Base-by-base conservation (phyloP, 2,329 filamentous ascomycete species). In the Byssochlamys sp. region DNA sequence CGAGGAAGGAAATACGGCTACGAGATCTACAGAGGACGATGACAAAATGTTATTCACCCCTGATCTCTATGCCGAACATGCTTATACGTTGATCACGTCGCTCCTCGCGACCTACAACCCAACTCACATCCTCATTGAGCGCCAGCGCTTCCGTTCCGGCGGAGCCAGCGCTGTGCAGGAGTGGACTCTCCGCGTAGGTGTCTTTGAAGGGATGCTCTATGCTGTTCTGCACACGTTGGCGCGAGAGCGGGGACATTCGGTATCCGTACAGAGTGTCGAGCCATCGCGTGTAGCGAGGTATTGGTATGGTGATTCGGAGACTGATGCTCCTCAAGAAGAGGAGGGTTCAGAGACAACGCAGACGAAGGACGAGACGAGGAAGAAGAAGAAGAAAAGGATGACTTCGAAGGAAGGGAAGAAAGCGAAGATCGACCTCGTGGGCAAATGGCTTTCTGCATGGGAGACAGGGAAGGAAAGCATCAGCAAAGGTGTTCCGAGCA, bases 101-200 rank as follows among this genome's bases (percentile, higher is more conserved):
- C 75, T 86, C 0, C 63, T 85, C 0, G 63, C 64, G 12, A 60
- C 69, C 0, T 78, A 84, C 57, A 69, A 77, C 0, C 89, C 89
- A 0, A 85, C 84, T 2, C 80, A 87, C 55, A 77, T 95, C 29
- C 75, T 94, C 1, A 90, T 95, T 58, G 84, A 86, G 65, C 77
- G 82, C 1, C 84, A 86, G 62, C 78, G 84, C 10, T 85, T 78
- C 57, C 84, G 90, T 2, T 85, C 84, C 2, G 80, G 79, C n/a
- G 82, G 87, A 7, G 79, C 75, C 0, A 74, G 82, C 0, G 81
- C 84, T 0, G 84, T 95, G 1, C 82, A 85, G 59, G 89, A 95
- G 72, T 95, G 90, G 90, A 92, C 89, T 2, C 69, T 94, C 48
- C 79, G 89, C 1, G 89, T 95, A 7, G 92, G 92, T 63, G 86